Conservation (phyloP, 371 early-diverging fungal genomes). For the Actinomortierella wolfii region DNA sequence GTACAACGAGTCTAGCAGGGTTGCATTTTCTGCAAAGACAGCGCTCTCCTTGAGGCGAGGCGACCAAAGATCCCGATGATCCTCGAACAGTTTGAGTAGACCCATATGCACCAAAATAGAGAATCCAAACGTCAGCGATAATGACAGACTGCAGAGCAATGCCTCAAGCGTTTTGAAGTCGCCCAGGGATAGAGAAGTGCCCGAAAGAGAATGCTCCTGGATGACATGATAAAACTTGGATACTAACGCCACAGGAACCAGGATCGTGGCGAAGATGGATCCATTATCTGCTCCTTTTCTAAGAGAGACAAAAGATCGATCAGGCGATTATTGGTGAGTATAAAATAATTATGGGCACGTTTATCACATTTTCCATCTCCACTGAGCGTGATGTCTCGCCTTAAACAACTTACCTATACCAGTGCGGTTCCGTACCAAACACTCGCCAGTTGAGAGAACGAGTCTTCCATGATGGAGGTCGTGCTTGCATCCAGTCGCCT, state of each 20-base stretch:
- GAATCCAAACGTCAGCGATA: slow-evolving; percentile 37
- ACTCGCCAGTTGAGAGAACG: slow-evolving; percentile 25
- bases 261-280: slow-evolving; percentile 39
- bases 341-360: neutral
- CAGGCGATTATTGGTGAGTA: neutral
- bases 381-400: neutral
- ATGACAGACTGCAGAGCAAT: slow-evolving; percentile 31
- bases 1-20: no score
- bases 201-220: slow-evolving; percentile 24
- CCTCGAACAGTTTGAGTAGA: slow-evolving; percentile 33
- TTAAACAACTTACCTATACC: slow-evolving; percentile 32
- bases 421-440: slow-evolving; percentile 42
- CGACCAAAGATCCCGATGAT: slow-evolving; percentile 3
- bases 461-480: no score
- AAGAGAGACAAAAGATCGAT: neutral
- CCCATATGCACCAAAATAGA: slow-evolving; percentile 44
- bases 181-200: slow-evolving; percentile 10
- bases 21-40: no score
- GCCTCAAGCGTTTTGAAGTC: slow-evolving; percentile 28
- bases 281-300: slow-evolving; percentile 45
- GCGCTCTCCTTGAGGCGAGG: no score
- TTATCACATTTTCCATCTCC: neutral
- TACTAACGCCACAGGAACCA: slow-evolving; percentile 35
- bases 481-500: no score
- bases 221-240: slow-evolving; percentile 45